Percentiles rank a stretch among this genome's conserved stretches.
Evolutionary conservation across 2,329 filamentous ascomycete species (phyloP).

Genomic region (Lecanicillium sp.): DNA sequence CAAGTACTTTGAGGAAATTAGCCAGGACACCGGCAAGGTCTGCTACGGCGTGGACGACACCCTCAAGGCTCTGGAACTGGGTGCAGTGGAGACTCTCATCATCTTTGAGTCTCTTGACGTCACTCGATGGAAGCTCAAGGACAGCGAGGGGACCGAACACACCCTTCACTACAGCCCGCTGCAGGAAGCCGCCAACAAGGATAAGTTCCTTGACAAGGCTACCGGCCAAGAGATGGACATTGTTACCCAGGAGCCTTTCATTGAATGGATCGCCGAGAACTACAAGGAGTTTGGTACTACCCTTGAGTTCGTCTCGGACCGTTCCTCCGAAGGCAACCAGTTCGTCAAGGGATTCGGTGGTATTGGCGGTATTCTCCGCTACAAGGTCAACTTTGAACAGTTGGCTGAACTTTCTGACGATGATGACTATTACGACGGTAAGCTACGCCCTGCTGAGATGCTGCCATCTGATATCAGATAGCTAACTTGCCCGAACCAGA

Average conservation of each 20-base stretch:
- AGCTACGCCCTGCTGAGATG: conserved; percentile 14
- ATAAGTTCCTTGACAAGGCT: conserved; percentile 88
- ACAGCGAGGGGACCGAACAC: conserved; percentile 61
- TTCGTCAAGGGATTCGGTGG: conserved; percentile 99
- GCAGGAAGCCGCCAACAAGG: conserved; percentile 61
- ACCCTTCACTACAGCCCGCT: conserved; percentile 83
- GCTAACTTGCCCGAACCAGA: too few species aligned
- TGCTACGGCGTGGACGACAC: conserved; percentile 99
- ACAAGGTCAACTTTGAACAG: conserved; percentile 99
- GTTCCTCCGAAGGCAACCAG: conserved; percentile 96
- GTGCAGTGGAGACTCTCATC: conserved; percentile 88
- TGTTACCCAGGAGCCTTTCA: conserved; percentile 76
- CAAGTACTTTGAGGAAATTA: conserved; percentile 98
- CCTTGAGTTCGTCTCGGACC: conserved; percentile 95
- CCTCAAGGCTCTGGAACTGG: conserved; percentile 89
- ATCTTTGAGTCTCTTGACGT: conserved; percentile 97
- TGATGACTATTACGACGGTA: conserved; percentile 83
- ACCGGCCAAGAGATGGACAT: conserved; percentile 98
- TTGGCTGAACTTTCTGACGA: conserved; percentile 87
- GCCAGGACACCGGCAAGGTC: conserved; percentile 90
- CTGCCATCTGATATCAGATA: too few species aligned
- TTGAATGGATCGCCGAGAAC: conserved; percentile 99
- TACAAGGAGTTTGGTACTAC: conserved; percentile 97
- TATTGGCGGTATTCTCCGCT: conserved; percentile 92
- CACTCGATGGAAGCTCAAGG: conserved; percentile 84